Evolutionary conservation across 2,329 filamentous ascomycete genomes (phyloP).

Genomic region (Trichoderma sp.): DNA sequence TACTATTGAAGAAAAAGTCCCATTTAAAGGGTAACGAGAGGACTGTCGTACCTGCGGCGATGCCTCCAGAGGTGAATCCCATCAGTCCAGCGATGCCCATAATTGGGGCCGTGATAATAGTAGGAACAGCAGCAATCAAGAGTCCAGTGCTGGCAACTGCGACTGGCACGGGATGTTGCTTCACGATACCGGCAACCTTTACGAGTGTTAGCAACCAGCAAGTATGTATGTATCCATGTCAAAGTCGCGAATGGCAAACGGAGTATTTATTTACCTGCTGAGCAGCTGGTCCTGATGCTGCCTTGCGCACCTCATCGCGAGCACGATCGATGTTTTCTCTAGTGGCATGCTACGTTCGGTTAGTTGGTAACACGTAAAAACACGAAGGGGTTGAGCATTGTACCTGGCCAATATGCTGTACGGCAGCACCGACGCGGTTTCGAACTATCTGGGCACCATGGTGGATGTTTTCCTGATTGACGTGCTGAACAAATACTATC

Average conservation of each 20-base stretch:
- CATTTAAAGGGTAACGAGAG: background rate
- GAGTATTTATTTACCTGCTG: background rate
- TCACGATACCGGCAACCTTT: background rate
- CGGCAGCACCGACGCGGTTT: background rate
- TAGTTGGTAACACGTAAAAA: background rate
- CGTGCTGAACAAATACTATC: background rate
- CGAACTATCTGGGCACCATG: background rate
- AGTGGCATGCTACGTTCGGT: background rate
- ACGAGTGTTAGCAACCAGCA: background rate
- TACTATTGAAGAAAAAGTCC: background rate
- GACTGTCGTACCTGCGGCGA: conserved; percentile 22
- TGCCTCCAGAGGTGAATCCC: conserved; percentile 26
- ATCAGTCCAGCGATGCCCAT: conserved; percentile 22
- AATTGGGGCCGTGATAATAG: conserved; percentile 19
- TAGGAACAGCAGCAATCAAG: background rate
- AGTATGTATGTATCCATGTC: too few relatives aligned
- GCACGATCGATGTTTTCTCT: background rate
- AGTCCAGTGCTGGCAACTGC: background rate
- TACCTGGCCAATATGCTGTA: background rate
- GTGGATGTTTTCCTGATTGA: background rate
- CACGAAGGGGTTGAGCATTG: fast-evolving
- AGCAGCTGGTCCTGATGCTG: background rate
- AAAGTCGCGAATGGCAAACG: background rate
- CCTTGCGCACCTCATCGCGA: background rate
- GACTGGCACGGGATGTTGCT: background rate